phyloP scores from a whole-genome alignment of 495 filamentous ascomycete genomes.

The Penicillium verhagenii region DNA sequence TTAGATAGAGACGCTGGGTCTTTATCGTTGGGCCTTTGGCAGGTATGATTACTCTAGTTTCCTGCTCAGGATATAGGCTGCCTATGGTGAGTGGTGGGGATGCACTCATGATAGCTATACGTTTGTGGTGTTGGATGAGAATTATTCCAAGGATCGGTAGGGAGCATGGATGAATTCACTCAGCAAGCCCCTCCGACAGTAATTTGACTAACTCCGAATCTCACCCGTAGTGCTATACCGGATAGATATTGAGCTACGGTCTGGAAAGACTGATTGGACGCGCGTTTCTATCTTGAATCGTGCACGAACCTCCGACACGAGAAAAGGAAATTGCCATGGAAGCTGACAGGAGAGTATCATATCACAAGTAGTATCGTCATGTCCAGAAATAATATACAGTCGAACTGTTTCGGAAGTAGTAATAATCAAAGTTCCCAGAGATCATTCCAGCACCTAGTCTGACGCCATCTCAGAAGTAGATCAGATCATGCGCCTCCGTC shows the following conservation, averaged over 20 bases:
- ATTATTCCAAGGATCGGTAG: too few species aligned
- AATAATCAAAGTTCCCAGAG: too few species aligned
- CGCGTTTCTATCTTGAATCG: too few species aligned
- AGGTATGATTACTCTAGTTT: constrained; percentile 18
- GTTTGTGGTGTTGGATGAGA: neutral
- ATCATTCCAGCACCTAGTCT: too few species aligned
- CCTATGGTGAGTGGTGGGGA: neutral
- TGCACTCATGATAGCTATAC: neutral
- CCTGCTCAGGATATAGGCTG: constrained; percentile 16
- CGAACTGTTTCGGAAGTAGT: neutral
- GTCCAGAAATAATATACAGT: neutral
- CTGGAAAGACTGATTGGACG: too few species aligned
- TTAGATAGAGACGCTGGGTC: constrained; percentile 23
- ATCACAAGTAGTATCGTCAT: neutral
- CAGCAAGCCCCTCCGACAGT: too few species aligned
- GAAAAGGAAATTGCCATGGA: neutral
- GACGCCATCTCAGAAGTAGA: neutral
- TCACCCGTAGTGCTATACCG: too few species aligned
- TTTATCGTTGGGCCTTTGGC: constrained; percentile 4
- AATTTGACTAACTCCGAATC: too few species aligned
- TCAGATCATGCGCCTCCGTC: constrained; percentile 60
- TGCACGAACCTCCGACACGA: too few species aligned
- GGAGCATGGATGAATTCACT: too few species aligned
- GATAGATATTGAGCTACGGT: too few species aligned
- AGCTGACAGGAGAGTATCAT: neutral